Conservation (phyloP, 306 rosid species). For the Astragalus glycyphyllos region DNA sequence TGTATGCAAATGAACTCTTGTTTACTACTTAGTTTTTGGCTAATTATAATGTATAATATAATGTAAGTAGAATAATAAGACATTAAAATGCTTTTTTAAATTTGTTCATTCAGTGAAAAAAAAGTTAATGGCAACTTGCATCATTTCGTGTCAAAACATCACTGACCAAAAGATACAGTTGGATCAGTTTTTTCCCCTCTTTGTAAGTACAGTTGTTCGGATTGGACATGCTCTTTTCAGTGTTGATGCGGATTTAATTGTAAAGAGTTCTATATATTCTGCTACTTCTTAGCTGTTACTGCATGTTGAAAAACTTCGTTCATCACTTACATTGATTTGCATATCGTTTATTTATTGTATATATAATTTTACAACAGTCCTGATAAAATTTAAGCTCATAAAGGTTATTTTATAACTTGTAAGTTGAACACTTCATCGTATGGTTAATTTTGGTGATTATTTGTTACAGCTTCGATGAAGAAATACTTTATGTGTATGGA, state of each 20-base stretch:
- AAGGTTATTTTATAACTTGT: neutral
- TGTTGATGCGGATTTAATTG: neutral
- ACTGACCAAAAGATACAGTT: neutral
- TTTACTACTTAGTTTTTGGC: conserved; percentile 1
- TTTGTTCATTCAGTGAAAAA: no score
- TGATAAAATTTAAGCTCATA: neutral
- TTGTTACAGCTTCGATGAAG: conserved; percentile 81
- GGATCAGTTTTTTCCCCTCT: neutral
- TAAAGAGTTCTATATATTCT: neutral
- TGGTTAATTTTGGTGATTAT: conserved; percentile 32
- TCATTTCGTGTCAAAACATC: neutral
- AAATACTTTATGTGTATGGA: conserved; percentile 69
- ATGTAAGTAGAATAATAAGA: no score
- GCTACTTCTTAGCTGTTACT: neutral
- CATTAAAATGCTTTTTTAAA: no score
- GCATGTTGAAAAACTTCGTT: conserved; percentile 12
- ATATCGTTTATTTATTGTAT: conserved; percentile 8
- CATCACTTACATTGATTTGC: conserved; percentile 1
- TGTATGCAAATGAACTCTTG: neutral
- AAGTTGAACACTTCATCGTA: conserved; percentile 28
- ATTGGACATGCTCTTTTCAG: neutral
- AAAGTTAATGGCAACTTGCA: neutral
- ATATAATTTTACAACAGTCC: neutral
- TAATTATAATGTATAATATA: no score
- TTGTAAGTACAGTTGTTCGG: neutral